Conservation (phyloP, 179 eudicot genomes). For the Silene noctiflora region DNA sequence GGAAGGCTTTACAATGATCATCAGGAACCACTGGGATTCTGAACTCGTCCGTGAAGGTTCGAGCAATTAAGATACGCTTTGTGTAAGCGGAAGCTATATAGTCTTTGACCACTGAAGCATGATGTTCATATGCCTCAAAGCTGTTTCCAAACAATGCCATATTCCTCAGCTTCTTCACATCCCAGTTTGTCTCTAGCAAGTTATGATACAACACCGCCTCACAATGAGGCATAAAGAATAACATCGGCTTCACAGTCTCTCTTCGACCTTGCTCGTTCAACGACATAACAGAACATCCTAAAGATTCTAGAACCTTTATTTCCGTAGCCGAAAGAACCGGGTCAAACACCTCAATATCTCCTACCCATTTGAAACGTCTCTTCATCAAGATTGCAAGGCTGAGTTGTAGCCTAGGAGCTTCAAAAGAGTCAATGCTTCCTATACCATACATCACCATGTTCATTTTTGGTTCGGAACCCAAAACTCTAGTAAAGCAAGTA, state of each 20-base stretch:
- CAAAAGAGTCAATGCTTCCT: constrained; percentile 70
- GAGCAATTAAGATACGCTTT: constrained; percentile 51
- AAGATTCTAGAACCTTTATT: constrained; percentile 49
- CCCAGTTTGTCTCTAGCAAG: constrained; percentile 67
- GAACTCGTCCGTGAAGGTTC: constrained; percentile 48
- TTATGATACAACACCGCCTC: constrained; percentile 78
- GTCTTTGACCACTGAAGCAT: constrained; percentile 36
- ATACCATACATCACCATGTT: constrained; percentile 81
- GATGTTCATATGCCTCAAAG: constrained; percentile 57
- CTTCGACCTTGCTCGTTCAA: constrained; percentile 71
- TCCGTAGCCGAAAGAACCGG: constrained; percentile 71
- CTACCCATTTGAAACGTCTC: constrained; percentile 58
- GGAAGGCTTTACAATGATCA: constrained; percentile 65
- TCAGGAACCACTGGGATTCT: constrained; percentile 40
- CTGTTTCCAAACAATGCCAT: constrained; percentile 65
- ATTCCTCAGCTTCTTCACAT: constrained; percentile 35
- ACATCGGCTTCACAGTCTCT: constrained; percentile 43
- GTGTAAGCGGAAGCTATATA: constrained; percentile 34
- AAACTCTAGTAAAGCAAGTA: constrained; percentile 37
- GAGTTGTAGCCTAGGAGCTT: constrained; percentile 65
- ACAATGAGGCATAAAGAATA: constrained; percentile 90
- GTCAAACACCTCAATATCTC: constrained; percentile 72
- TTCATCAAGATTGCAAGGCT: constrained; percentile 63
- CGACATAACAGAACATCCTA: constrained; percentile 58
- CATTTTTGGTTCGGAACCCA: constrained; percentile 50